A percentile compares a stretch with the other conserved stretches of the same genome.
Evolutionary conservation across 2,329 filamentous ascomycete species (phyloP).

Genomic region (Cladobotryum protrusum): DNA sequence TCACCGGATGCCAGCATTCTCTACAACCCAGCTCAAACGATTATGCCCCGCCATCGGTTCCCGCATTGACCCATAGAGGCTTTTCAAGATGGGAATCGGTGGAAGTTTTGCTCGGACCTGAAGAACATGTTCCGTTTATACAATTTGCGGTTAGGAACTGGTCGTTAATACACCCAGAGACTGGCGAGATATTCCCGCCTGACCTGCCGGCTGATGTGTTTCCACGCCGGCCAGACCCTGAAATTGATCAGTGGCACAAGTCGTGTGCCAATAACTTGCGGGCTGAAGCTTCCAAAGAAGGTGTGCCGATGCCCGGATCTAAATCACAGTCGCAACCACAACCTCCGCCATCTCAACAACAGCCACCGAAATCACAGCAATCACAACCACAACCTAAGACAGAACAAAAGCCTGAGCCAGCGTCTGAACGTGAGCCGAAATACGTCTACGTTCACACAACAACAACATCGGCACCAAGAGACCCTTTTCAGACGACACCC

Average conservation of each 20-base stretch:
- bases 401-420: slow-evolving; percentile 15
- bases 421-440: slow-evolving; percentile 30
- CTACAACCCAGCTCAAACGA: slow-evolving; percentile 68
- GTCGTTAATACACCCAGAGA: slow-evolving; percentile 67
- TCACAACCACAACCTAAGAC: slow-evolving; percentile 7
- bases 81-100: slow-evolving; percentile 94
- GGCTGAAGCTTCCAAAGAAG: slow-evolving; percentile 31
- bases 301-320: slow-evolving; percentile 24
- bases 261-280: slow-evolving; percentile 61
- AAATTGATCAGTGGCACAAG: slow-evolving; percentile 84
- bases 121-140: slow-evolving; percentile 79
- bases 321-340: slow-evolving; percentile 10
- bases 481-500: slow-evolving; percentile 23
- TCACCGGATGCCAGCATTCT: slow-evolving; percentile 82
- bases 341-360: neutral
- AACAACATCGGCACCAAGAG: slow-evolving; percentile 14
- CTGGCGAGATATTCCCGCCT: slow-evolving; percentile 59
- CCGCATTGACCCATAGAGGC: slow-evolving; percentile 73
- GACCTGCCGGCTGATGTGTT: slow-evolving; percentile 58
- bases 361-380: neutral
- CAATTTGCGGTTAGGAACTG: slow-evolving; percentile 75
- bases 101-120: slow-evolving; percentile 78
- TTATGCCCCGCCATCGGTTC: slow-evolving; percentile 70
- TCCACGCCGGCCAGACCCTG: slow-evolving; percentile 64
- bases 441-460: slow-evolving; percentile 31